phyloP scores from a whole-genome alignment of 2,329 filamentous ascomycete genomes.

The Colletotrichum musicola region DNA sequence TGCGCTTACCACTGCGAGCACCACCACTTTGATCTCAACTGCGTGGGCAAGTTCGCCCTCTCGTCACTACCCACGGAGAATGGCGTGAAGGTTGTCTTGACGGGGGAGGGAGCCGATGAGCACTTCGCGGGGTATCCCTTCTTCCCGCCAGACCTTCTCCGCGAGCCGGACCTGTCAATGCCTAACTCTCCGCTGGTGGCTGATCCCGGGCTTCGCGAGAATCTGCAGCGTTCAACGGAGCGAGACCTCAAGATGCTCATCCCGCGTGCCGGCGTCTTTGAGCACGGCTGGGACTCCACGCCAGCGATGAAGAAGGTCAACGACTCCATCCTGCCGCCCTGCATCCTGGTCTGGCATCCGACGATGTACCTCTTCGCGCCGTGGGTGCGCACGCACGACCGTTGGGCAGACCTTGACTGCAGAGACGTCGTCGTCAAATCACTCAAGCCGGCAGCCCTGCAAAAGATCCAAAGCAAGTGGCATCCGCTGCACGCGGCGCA shows the following conservation, averaged over 20 bases:
- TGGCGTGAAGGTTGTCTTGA: constrained; percentile 67
- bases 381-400: not conserved
- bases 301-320: constrained; percentile 7
- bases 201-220: not conserved
- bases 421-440: constrained; percentile 12
- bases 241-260: constrained; percentile 13
- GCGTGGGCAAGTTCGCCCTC: constrained; percentile 62
- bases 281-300: constrained; percentile 15
- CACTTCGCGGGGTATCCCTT: constrained; percentile 65
- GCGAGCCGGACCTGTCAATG: constrained; percentile 58
- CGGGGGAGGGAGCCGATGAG: constrained; percentile 65
- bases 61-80: constrained; percentile 57
- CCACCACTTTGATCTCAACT: constrained; percentile 61
- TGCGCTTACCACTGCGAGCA: constrained; percentile 48
- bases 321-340: not conserved
- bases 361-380: constrained; percentile 1
- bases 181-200: constrained; percentile 39
- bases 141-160: constrained; percentile 60
- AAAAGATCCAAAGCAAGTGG: constrained; percentile 45
- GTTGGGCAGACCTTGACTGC: not conserved
- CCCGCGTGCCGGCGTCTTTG: constrained; percentile 5
- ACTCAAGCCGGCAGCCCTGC: constrained; percentile 24
- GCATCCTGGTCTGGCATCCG: constrained; percentile 15
- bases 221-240: constrained; percentile 11
- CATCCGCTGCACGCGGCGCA: constrained; percentile 45